Percentiles rank a stretch among this genome's conserved stretches.
Evolutionary conservation across 176 grass and related monocot genomes (phyloP).

Genomic region (Carex myosuroides): DNA sequence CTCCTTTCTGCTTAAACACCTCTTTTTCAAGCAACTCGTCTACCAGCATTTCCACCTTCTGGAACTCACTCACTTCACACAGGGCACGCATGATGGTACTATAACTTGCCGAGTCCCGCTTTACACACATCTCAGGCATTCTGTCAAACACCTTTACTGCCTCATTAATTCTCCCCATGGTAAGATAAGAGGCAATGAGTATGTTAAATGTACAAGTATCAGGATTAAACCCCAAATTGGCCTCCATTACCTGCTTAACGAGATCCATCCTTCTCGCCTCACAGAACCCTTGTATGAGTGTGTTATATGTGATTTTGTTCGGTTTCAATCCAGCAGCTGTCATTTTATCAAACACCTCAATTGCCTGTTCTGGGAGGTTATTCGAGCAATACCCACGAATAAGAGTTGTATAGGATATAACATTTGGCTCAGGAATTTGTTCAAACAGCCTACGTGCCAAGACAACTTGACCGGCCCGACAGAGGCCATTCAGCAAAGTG

Average conservation of each 20-base stretch:
- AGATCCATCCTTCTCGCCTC: constrained; percentile 74
- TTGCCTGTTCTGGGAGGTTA: constrained; percentile 36
- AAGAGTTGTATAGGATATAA: constrained; percentile 80
- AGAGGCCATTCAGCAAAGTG: constrained; percentile 49
- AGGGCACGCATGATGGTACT: constrained; percentile 48
- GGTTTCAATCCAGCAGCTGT: constrained; percentile 30
- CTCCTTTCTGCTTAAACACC: constrained; percentile 47
- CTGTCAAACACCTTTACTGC: constrained; percentile 60
- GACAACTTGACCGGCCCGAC: constrained; percentile 33
- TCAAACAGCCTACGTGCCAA: constrained; percentile 67
- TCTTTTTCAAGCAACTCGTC: constrained; percentile 71
- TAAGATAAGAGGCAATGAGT: constrained; percentile 39
- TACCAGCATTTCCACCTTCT: constrained; percentile 52
- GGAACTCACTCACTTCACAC: constrained; percentile 43
- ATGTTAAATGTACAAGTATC: constrained; percentile 94
- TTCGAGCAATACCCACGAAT: constrained; percentile 59
- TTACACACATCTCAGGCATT: constrained; percentile 52
- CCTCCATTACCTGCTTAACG: constrained; percentile 46
- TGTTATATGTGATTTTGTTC: constrained; percentile 79
- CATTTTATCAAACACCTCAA: constrained; percentile 51
- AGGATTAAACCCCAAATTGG: constrained; percentile 38
- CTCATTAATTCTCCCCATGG: constrained; percentile 28
- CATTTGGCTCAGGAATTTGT: constrained; percentile 45
- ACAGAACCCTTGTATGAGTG: constrained; percentile 83
- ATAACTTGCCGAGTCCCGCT: constrained; percentile 70